Percentiles rank a stretch among this genome's conserved stretches.
phyloP scores from a whole-genome alignment of 2,329 filamentous ascomycete genomes.

The Aspergillus pseudoterreus region DNA sequence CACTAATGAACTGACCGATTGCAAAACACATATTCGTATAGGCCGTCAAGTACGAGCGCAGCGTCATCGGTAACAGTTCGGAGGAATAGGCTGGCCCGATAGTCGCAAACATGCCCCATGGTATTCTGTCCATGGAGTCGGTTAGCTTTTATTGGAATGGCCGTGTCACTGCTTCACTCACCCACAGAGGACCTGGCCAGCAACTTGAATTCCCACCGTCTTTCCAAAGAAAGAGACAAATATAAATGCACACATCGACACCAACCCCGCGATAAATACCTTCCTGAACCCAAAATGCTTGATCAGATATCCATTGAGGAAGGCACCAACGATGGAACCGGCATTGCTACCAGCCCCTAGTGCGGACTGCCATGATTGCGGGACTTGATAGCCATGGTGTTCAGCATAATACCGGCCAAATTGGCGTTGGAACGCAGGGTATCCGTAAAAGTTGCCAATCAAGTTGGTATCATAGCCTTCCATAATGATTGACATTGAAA shows the following conservation, averaged over 20 bases:
- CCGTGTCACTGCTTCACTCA: neutral
- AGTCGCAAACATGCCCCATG: constrained; percentile 53
- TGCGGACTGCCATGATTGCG: constrained; percentile 56
- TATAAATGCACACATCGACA: constrained; percentile 55
- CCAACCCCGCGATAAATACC: constrained; percentile 49
- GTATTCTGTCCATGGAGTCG: constrained; percentile 35
- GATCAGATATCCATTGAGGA: constrained; percentile 63
- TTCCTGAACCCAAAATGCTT: constrained; percentile 36
- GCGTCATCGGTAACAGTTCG: constrained; percentile 43
- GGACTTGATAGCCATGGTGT: constrained; percentile 40
- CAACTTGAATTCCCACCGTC: constrained; percentile 56
- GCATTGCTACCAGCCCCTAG: constrained; percentile 55
- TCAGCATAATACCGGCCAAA: constrained; percentile 12
- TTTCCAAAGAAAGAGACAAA: constrained; percentile 63
- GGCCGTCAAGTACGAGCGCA: constrained; percentile 51
- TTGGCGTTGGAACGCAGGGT: constrained; percentile 42
- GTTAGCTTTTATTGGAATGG: neutral
- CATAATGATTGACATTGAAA: constrained; percentile 50
- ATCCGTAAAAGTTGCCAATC: constrained; percentile 48
- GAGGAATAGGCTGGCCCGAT: constrained; percentile 54
- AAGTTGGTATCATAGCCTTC: constrained; percentile 52
- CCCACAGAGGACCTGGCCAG: constrained; percentile 61
- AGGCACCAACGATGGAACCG: constrained; percentile 64
- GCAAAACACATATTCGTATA: constrained; percentile 59
- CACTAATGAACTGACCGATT: constrained; percentile 52